phyloP scores from a whole-genome alignment of 148 eudicot species.

The Camellia japonica region DNA sequence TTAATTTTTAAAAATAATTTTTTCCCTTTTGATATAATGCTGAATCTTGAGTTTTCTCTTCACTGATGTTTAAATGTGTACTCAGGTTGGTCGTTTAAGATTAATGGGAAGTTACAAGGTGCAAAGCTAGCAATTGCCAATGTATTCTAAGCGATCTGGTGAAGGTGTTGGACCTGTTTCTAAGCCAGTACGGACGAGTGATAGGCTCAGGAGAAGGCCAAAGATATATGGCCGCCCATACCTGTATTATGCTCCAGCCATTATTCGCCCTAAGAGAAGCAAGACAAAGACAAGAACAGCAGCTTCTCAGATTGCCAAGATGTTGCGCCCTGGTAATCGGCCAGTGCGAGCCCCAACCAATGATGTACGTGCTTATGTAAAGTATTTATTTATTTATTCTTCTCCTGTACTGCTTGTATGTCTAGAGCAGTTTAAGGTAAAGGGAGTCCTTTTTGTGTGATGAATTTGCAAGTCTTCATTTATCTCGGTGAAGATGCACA shows the following conservation, averaged over 20 bases:
- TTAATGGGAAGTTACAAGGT: conserved; percentile 21
- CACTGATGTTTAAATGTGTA: conserved; percentile 9
- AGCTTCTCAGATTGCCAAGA: conserved; percentile 82
- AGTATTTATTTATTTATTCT: background rate
- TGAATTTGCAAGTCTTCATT: background rate
- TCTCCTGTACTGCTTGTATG: background rate
- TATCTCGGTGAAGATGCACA: background rate
- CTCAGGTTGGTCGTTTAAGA: conserved; percentile 9
- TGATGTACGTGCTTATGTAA: conserved; percentile 36
- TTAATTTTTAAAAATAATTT: background rate
- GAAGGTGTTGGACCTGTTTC: conserved; percentile 44
- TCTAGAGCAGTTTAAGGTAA: background rate
- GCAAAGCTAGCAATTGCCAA: conserved; percentile 24
- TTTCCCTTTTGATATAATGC: background rate
- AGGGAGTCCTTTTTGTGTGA: background rate
- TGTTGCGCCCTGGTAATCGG: conserved; percentile 60
- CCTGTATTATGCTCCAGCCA: conserved; percentile 31
- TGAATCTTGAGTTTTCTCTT: background rate
- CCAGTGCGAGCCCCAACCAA: conserved; percentile 29
- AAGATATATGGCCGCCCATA: conserved; percentile 39
- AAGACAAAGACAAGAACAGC: conserved; percentile 72
- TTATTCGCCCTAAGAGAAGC: conserved; percentile 49
- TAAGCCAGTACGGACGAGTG: conserved; percentile 59
- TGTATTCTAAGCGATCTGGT: conserved; percentile 72
- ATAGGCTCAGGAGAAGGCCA: conserved; percentile 62